Evolutionary conservation across 305 asterid species (phyloP).

Genomic region (Ruellia speciosa): DNA sequence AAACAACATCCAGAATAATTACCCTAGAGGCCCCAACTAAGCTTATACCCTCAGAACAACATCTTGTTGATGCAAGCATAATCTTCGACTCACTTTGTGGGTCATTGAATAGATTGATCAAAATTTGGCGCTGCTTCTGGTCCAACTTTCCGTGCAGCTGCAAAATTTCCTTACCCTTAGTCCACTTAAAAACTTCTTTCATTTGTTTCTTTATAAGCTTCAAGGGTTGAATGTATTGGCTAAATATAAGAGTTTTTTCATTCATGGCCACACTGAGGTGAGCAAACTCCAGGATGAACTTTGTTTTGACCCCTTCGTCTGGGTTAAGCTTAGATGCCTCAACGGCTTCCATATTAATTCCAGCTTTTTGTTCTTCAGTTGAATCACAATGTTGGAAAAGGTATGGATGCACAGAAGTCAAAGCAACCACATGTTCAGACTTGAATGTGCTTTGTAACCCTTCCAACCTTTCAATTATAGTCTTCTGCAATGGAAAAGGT

Average conservation of each 20-base stretch:
- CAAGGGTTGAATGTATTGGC: conserved; percentile 91
- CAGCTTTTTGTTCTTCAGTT: conserved; percentile 19
- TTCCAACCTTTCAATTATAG: conserved; percentile 32
- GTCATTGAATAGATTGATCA: conserved; percentile 88
- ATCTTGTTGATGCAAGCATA: conserved; percentile 88
- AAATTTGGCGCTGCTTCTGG: conserved; percentile 80
- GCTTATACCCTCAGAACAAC: conserved; percentile 97
- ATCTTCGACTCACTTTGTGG: conserved; percentile 74
- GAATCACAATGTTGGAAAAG: conserved; percentile 23
- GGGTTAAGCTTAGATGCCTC: conserved; percentile 62
- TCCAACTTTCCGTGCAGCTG: conserved; percentile 93
- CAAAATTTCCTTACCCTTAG: conserved; percentile 68
- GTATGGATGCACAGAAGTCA: conserved; percentile 60
- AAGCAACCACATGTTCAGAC: conserved; percentile 34
- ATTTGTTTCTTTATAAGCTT: conserved; percentile 55
- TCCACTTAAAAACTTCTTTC: conserved; percentile 71
- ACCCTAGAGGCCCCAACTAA: conserved; percentile 89
- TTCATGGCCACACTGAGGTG: conserved; percentile 65
- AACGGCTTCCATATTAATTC: conserved; percentile 44
- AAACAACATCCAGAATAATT: conserved; percentile 80
- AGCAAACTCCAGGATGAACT: conserved; percentile 77
- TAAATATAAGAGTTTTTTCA: conserved; percentile 75
- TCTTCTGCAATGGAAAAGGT: conserved; percentile 41
- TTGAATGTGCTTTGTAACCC: conserved; percentile 23
- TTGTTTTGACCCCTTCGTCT: conserved; percentile 70